A percentile compares a stretch with the other conserved stretches of the same genome.
Evolutionary conservation across 2,329 filamentous ascomycete species (phyloP).

Genomic region (Calonectria henricotiae): DNA sequence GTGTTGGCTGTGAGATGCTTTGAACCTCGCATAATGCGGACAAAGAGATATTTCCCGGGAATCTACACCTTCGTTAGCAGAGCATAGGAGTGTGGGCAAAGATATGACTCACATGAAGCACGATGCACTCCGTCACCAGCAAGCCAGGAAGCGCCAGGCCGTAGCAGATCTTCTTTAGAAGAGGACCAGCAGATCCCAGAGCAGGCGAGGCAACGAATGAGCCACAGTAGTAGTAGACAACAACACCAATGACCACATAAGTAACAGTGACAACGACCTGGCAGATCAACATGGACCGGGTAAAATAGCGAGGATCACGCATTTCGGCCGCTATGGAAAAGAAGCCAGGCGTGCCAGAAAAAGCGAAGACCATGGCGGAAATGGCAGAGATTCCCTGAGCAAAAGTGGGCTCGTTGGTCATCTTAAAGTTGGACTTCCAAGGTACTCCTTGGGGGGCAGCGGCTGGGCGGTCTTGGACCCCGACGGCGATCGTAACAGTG

Average conservation of each 20-base stretch:
- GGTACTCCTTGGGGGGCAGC: conserved; percentile 39
- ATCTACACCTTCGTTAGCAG: conserved; percentile 49
- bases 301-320: conserved; percentile 52
- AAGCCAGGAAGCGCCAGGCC: conserved; percentile 57
- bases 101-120: background rate
- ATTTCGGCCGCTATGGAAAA: conserved; percentile 14
- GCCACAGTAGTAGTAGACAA: conserved; percentile 66
- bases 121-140: conserved; percentile 41
- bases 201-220: conserved; percentile 66
- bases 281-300: conserved; percentile 50
- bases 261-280: conserved; percentile 53
- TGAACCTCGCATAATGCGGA: conserved; percentile 28
- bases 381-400: conserved; percentile 55
- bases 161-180: conserved; percentile 64
- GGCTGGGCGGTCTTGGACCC: conserved; percentile 43
- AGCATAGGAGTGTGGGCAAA: no score
- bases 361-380: conserved; percentile 57
- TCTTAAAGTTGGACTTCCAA: conserved; percentile 56
- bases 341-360: conserved; percentile 11
- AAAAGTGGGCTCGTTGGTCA: conserved; percentile 51
- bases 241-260: conserved; percentile 56
- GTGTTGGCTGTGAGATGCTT: conserved; percentile 31
- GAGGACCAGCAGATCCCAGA: conserved; percentile 62
- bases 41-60: conserved; percentile 25
- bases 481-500: conserved; percentile 47